Base-by-base conservation (phyloP, 768 basidiomycete species). In the Phaeotremella fagi region DNA sequence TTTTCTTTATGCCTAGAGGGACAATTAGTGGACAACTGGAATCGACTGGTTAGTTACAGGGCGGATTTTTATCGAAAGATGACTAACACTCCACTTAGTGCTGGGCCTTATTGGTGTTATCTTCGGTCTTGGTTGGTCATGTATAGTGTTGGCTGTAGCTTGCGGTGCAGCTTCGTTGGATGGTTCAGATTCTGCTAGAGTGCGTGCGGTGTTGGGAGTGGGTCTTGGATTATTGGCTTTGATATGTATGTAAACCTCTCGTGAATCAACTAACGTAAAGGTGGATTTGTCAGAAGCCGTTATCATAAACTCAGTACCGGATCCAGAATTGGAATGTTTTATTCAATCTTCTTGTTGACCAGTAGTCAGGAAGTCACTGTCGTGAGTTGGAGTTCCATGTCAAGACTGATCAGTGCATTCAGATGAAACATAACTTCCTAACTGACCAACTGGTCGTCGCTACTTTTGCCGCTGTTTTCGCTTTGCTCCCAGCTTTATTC, bases 1-100 rank as follows among this genome's bases (percentile, higher is more conserved):
- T 71, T 4, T 67, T 66, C 54, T 71, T 68, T 56, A 68, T 71
- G 36, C 69, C 69, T 2, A 25, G 51, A 31, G 61, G 60, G 3
- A 47, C 45, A 6, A 51, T 71, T 6, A 43, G 50, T 11, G 35
- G 48, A 11, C 66, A 71, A 37, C 25, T 64, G 11, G 61, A 68
- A 48, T 47, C 54, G 0, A 65, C 66, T 2, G 36, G 68, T 70
- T 35, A 52, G 66, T 22, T 31, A n/a, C n/a, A n/a, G n/a, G n/a
- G n/a, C n/a, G n/a, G n/a, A n/a, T n/a, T n/a, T n/a, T n/a, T n/a
- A n/a, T n/a, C n/a, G n/a, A n/a, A n/a, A n/a, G n/a, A n/a, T n/a
- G n/a, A n/a, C n/a, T 9, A 16, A 28, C 4, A 35, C 38, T 14
- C 23, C 6, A 47, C n/a, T n/a, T 23, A 70, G 64, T 61, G 3